Evolutionary conservation across 2,329 filamentous ascomycete genomes (phyloP), one percentile per base, ranked within the genome.

Genomic region (Fusarium caatingaense): DNA sequence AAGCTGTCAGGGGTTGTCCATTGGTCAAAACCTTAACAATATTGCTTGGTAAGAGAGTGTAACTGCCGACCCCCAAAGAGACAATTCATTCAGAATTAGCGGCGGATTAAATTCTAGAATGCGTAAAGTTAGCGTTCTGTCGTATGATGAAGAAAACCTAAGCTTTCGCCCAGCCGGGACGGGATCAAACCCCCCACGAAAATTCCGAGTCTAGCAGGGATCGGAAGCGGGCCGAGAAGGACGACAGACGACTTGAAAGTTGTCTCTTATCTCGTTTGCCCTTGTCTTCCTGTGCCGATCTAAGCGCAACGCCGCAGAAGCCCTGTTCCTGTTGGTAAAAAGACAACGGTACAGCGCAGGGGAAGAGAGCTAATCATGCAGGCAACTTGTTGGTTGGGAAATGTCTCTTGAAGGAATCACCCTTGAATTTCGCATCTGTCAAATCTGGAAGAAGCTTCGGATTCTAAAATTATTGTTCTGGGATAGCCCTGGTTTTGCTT

Each of bases 111-210:
- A 16, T 23, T 49, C 48, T 57, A 44, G 42, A 56, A 32, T 44
- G 15, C 10, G 7, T 34, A 5, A 18, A 37, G 27, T 40, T 23
- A 64, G 45, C 28, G 18, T 18, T 15, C 41, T 41, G 60, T 72
- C 62, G 58, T 60, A 56, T 58, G 63, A 64, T 37, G 8, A 32
- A 12, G n/a, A 41, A 21, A 45, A 40, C 40, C 45, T 56, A 65
- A 72, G 69, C 54, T 61, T 61, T 70, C 40, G 66, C 62, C 69
- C 42, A 70, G 66, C 27, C 69, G 69, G 69, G 45, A n/a, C 34
- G 34, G 34, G 34, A 37, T 37, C 34, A 37, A 37, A 28, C 30
- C 50, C 61, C 60, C 42, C 28, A 66, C 47, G 28, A 56, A 21
- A 13, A 23, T n/a, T 15, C 37, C 34, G n/a, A 41, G 23, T 42